Base-by-base conservation (phyloP, 495 filamentous ascomycete species). In the Aspergillus carlsbadensis region DNA sequence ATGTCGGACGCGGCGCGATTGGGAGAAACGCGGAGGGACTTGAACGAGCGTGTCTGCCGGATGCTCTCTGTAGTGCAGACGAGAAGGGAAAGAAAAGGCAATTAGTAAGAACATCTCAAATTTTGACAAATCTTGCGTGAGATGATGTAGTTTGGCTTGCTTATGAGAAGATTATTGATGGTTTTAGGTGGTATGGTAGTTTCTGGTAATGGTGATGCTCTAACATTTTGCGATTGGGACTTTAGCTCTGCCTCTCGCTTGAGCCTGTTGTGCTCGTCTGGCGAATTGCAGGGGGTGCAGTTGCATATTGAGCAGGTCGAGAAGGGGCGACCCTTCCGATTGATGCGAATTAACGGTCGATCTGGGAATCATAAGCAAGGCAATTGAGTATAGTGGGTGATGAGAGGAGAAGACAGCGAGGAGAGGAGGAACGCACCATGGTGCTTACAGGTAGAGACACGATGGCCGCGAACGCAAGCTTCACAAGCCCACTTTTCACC, bases 261-360 rank as follows among this genome's bases (percentile, higher is more conserved):
- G 73, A 92, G 95, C 72, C 92, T 91, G 65, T 91, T 83, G 70
- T 98, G 94, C 49, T 92, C 87, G 34, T 90, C 85, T 46, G 93
- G 91, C 57, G 90, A 89, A 72, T 91, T 91, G 78, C 94, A 92
- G 65, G 94, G 89, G 21, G 87, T 84, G 67, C 91, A 87, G 64
- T 93, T 87, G 75, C 94, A 98, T 71, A 98, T 88, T 58, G 89
- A 84, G 72, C 94, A 98, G 83, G 96, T 93, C 61, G 93, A 92
- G 59, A 98, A 93, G 43, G 94, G 94, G 54, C 94, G 88, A 65
- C 94, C 94, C 66, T 98, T 98, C 71, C 95, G 92, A 77, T 94
- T 93, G 79, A 98, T 96, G 71, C 91, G 92, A 63, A 87, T 86
- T 48, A 98, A 83, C 57, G 89, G 89, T 64, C 94, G 89, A 75